Evolutionary conservation across 768 basidiomycete genomes (phyloP), one percentile per base, ranked within the genome.

Genomic region (Piloderma croceum): DNA sequence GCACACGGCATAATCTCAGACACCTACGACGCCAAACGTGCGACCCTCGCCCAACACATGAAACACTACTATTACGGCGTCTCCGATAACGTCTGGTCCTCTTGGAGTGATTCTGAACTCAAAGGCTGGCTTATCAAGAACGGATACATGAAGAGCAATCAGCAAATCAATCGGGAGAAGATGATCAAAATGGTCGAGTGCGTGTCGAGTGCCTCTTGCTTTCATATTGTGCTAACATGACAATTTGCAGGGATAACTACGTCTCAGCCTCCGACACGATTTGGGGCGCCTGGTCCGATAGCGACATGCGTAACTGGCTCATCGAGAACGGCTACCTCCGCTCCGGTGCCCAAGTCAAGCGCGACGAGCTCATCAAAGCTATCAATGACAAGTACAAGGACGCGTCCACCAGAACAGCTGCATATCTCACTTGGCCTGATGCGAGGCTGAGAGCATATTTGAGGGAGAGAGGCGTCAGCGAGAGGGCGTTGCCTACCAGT

Each of bases 361-460:
- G 88, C 24, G 86, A 90, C 44, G 79, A 93, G 49, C 71, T 90
- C 9, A 64, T 90, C 42, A 73, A 76, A 52, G 50, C 86, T 39
- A 85, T 91, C 46, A 68, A 83, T 41, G 71, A 74, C 37, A 86
- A 85, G 81, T 88, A 59, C 40, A 62, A 63, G 47, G 62, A 67
- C 38, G 57, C 59, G 36, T 54, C 57, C n/a, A 38, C 50, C 5
- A 62, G 66, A 24, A 70, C 73, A 2, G 70, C 80, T 3, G 65
- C 77, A 3, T 96, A 94, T 63, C 68, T 93, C 36, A 73, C 75
- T 7, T 98, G 94, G 94, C 88, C 90, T 10, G 93, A 97, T 54
- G 88, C 92, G 3, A 76, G 93, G 23, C 78, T 98, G 20, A 82
- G 92, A 34, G 90, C 86, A 2, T 96, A 88, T 62, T 74, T 97